phyloP scores from a whole-genome alignment of 805 yeast genomes.

The Candida tammaniensis region DNA sequence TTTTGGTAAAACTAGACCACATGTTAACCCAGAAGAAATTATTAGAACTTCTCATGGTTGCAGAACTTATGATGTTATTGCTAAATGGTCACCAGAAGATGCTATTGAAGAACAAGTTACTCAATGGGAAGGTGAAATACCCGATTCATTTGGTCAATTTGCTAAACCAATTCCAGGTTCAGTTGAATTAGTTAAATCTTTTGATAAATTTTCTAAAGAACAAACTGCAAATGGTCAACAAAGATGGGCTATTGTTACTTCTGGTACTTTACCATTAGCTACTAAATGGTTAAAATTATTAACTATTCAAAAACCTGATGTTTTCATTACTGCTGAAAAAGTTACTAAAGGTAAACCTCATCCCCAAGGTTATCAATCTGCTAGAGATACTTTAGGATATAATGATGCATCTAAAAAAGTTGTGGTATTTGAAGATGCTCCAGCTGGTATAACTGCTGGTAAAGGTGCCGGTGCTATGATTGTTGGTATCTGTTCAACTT shows the following conservation, averaged over 20 bases:
- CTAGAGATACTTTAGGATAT: constrained; percentile 47
- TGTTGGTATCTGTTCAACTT: constrained; percentile 81
- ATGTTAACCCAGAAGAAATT: constrained; percentile 66
- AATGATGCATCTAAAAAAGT: constrained; percentile 33
- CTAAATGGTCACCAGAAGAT: constrained; percentile 70
- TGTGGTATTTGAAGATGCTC: constrained; percentile 86
- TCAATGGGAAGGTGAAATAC: constrained; percentile 66
- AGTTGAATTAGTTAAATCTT: constrained; percentile 53
- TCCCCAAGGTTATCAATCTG: constrained; percentile 76
- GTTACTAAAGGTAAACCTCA: constrained; percentile 81
- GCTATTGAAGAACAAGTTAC: constrained; percentile 65
- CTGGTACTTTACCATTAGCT: constrained; percentile 77
- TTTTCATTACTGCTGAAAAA: constrained; percentile 79
- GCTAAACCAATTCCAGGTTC: constrained; percentile 80
- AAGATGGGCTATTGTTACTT: constrained; percentile 86
- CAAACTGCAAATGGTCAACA: constrained; percentile 40
- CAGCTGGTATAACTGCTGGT: constrained; percentile 84
- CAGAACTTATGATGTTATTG: constrained; percentile 76
- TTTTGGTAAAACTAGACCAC: constrained; percentile 63
- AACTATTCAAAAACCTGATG: constrained; percentile 58
- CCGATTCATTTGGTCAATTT: constrained; percentile 66
- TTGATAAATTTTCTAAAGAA: constrained; percentile 47
- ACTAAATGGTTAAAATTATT: constrained; percentile 73
- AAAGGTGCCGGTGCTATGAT: constrained; percentile 79
- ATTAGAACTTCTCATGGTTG: constrained; percentile 79